phyloP scores from a whole-genome alignment of 2,329 filamentous ascomycete genomes.

The Cadophora sp. region DNA sequence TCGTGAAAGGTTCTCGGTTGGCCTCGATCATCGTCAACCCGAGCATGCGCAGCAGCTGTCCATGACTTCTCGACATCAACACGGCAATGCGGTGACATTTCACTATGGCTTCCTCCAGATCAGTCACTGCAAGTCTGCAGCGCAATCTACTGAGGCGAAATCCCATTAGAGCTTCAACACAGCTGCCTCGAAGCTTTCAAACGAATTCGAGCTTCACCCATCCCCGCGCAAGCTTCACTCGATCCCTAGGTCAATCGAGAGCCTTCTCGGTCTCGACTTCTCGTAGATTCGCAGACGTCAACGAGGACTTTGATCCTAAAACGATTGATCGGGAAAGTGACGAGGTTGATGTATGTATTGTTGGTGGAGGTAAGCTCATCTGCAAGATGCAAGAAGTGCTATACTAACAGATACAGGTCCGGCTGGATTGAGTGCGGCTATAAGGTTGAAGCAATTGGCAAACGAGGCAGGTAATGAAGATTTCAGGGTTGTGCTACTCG shows the following conservation, averaged over 20 bases:
- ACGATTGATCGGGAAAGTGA: slow-evolving; percentile 86
- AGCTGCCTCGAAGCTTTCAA: slow-evolving; percentile 32
- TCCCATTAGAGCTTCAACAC: slow-evolving; percentile 31
- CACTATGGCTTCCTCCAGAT: slow-evolving; percentile 42
- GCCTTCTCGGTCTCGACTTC: slow-evolving; percentile 53
- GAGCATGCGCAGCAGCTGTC: not conserved
- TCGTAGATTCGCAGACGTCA: slow-evolving; percentile 51
- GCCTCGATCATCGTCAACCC: not conserved
- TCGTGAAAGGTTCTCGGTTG: not conserved
- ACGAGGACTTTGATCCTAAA: slow-evolving; percentile 69
- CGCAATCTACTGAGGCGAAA: slow-evolving; percentile 36
- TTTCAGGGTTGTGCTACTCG: slow-evolving; percentile 88
- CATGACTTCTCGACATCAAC: slow-evolving; percentile 14
- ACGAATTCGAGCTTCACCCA: slow-evolving; percentile 32
- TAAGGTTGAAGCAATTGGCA: slow-evolving; percentile 92
- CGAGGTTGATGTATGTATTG: slow-evolving; percentile 94
- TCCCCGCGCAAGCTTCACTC: slow-evolving; percentile 33
- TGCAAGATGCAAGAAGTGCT: slow-evolving; percentile 13
- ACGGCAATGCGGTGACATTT: slow-evolving; percentile 41
- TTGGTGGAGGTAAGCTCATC: slow-evolving; percentile 74
- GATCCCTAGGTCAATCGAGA: slow-evolving; percentile 44
- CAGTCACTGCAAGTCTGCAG: slow-evolving; percentile 39
- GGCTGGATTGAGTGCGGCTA: slow-evolving; percentile 89
- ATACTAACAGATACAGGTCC: slow-evolving; percentile 62
- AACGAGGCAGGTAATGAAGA: slow-evolving; percentile 95